Base-by-base conservation (phyloP, 768 basidiomycete species). In the Termitomyces sp. region DNA sequence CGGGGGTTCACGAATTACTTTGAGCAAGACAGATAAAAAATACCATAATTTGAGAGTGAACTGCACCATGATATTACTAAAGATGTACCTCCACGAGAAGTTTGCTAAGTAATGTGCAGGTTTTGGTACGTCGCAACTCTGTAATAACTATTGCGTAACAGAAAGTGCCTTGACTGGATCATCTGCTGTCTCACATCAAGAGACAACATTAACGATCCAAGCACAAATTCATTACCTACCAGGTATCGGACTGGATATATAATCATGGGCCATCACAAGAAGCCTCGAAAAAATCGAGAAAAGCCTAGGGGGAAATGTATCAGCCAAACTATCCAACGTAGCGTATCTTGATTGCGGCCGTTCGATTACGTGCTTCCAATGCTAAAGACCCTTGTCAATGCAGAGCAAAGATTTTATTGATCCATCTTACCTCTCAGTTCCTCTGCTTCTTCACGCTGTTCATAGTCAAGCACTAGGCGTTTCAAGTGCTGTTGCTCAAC, bases 401-500 rank as follows among this genome's bases (percentile, higher is more conserved):
- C 51, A 51, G 47, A 37, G 29, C 12, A 31, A 33, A 28, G 49
- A 42, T 20, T 24, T 56, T 34, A n/a, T 45, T 24, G 26, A 48
- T 53, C 29, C 39, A 33, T 55, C 61, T 42, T 54, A 87, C 90
- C 88, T 82, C 84, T 90, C 64, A 89, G 65, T 66, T 91, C 90
- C 68, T 92, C 90, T 3, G 82, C 87, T 72, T 92, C 92, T 70
- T 93, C 92, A 34, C 88, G 87, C 65, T 93, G 92, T 67, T 93
- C 92, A 61, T 93, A 94, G 68, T 93, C 83, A 53, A 96, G 81
- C 4, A 97, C 97, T 20, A 98, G 81, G n/a, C 87, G 85, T 76
- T 99, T 99, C 63, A 99, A 75, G 60, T 98, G 92, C 70, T 98
- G 94, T 64, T 98, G 96, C 68, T 99, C 97, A 7, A 92, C 93